A percentile compares a stretch with the other conserved stretches of the same genome.
phyloP scores from a whole-genome alignment of 2,329 filamentous ascomycete species.

The Biscogniauxia mediterranea region DNA sequence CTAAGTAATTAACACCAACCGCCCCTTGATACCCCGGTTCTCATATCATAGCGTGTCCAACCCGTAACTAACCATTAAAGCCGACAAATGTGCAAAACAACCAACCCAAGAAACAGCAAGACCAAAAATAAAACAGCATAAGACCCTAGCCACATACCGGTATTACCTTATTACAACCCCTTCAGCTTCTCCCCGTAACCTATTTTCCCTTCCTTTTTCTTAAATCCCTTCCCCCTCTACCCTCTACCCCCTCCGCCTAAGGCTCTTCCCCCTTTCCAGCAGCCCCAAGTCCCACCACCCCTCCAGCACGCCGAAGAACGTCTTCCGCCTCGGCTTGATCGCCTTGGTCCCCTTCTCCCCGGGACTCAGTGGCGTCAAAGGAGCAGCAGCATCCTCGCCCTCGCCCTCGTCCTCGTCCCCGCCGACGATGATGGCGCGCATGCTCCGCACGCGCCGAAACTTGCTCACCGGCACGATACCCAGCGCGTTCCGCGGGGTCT shows the following conservation, averaged over 20 bases:
- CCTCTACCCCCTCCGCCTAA: constrained; percentile 16
- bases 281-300: constrained; percentile 56
- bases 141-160: not conserved
- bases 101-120: too few relatives aligned
- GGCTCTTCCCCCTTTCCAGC: constrained; percentile 42
- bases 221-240: too few relatives aligned
- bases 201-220: too few relatives aligned
- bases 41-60: too few relatives aligned
- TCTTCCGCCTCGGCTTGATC: constrained; percentile 41
- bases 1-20: too few relatives aligned
- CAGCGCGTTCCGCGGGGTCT: constrained; percentile 27
- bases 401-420: not conserved
- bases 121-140: too few relatives aligned
- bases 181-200: not conserved
- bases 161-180: not conserved
- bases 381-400: not conserved
- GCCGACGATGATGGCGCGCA: too few relatives aligned
- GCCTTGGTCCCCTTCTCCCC: constrained; percentile 8
- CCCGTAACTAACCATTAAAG: too few relatives aligned
- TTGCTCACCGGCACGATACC: constrained; percentile 27
- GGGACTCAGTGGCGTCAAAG: constrained; percentile 24
- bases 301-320: constrained; percentile 47
- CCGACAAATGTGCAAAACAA: too few relatives aligned
- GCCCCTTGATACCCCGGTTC: too few relatives aligned
- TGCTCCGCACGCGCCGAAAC: constrained; percentile 19